A percentile compares a stretch with the other conserved stretches of the same genome.
Conservation (phyloP, 1,139 yeast species). For the Scheffersomyces insectosa region DNA sequence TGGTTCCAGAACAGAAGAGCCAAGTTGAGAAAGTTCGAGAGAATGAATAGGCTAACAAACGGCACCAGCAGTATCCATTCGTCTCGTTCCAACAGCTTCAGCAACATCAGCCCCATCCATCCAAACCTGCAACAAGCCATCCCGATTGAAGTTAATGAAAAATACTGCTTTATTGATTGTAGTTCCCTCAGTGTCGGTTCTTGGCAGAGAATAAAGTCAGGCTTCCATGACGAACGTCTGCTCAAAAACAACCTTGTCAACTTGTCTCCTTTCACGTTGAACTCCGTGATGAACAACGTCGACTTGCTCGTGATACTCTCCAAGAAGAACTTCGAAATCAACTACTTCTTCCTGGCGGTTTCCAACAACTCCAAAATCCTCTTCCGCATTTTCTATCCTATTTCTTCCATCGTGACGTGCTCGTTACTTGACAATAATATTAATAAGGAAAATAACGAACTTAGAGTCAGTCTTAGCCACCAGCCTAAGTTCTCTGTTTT, state of each 20-base stretch:
- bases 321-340: slow-evolving; percentile 67
- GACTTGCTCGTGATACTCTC: slow-evolving; percentile 69
- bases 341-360: slow-evolving; percentile 71
- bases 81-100: slow-evolving; percentile 25
- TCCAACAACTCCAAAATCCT: slow-evolving; percentile 66
- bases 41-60: slow-evolving; percentile 29
- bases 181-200: slow-evolving; percentile 69
- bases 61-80: slow-evolving; percentile 9
- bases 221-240: slow-evolving; percentile 45
- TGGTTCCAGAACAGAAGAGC: slow-evolving; percentile 96
- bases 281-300: slow-evolving; percentile 62
- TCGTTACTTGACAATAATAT: slow-evolving; percentile 50
- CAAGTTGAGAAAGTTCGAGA: slow-evolving; percentile 62
- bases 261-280: slow-evolving; percentile 64
- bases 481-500: slow-evolving; percentile 79
- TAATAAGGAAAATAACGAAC: slow-evolving; percentile 46
- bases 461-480: slow-evolving; percentile 51
- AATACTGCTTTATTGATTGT: slow-evolving; percentile 68
- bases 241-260: slow-evolving; percentile 52
- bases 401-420: slow-evolving; percentile 46
- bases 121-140: slow-evolving; percentile 15
- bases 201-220: slow-evolving; percentile 77
- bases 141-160: slow-evolving; percentile 62
- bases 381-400: slow-evolving; percentile 70
- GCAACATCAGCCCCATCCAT: slow-evolving; percentile 7